Base-by-base conservation (phyloP, 2,329 filamentous ascomycete genomes). In the Hysterium pulicare region DNA sequence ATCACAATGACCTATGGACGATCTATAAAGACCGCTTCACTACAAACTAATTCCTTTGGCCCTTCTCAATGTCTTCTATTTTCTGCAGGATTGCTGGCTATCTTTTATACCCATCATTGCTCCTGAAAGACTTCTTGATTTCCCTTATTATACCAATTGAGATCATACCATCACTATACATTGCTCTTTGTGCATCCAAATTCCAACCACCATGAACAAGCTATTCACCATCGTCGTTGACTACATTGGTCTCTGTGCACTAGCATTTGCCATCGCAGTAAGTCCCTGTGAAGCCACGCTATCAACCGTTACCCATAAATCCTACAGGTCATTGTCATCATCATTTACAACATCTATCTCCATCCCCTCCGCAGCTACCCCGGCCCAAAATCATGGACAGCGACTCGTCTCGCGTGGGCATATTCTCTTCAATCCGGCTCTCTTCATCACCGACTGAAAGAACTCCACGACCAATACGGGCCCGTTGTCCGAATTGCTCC, bases 331-430 rank as follows among this genome's bases (percentile, higher is more conserved):
- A 28, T 13, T 13, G 13, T 28, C 24, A 28, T 13, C 7, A 28
- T 13, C 7, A 28, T 50, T n/a, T 64, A 67, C 48, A 57, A 55
- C 44, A 51, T 62, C 11, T 67, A 54, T 40, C 61, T 71, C 40
- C 63, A 69, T 26, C 68, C 70, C 3, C 55, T 71, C 0, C 45
- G 55, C 10, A 59, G 57, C 23, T 67, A 58, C 39, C 68, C 68
- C 8, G 70, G 69, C 5, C 69, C 70, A 3, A 60, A 49, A 44
- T 41, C 45, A 49, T 61, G 35, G 51, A 48, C 8, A 42, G 50
- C 35, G 40, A 55, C 33, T 15, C 58, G 20, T 42, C 50, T 30
- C 50, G 58, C 43, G 42, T 57, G 38, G 33, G 40, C 41, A 35
- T 42, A 47, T 33, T 40, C 28, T 3, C 16, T 54, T 4, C 35